Evolutionary conservation across 1,284 basidiomycete species (phyloP).

Genomic region (Apiotrichum sp.): DNA sequence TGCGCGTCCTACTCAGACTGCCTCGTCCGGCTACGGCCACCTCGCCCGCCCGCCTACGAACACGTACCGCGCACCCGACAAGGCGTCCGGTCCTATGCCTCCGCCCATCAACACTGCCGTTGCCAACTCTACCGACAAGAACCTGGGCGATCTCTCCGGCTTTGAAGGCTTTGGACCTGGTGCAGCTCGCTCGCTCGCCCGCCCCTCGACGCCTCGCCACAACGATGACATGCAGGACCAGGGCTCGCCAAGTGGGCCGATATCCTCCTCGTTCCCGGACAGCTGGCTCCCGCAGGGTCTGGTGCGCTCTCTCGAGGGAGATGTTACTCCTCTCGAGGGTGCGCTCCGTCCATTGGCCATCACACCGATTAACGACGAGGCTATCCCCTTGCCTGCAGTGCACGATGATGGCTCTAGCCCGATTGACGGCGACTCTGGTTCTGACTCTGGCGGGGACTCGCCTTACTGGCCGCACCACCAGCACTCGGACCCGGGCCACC

Average conservation of each 20-base stretch:
- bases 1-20: slow-evolving; percentile 28
- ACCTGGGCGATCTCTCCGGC: slow-evolving; percentile 16
- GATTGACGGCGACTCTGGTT: slow-evolving; percentile 19
- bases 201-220: slow-evolving; percentile 2
- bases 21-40: slow-evolving; percentile 27
- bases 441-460: slow-evolving; percentile 25
- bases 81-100: neutral
- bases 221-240: slow-evolving; percentile 23
- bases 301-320: slow-evolving; percentile 46
- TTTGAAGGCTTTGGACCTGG: slow-evolving; percentile 48
- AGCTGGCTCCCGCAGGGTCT: slow-evolving; percentile 45
- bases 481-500: slow-evolving; percentile 4
- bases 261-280: slow-evolving; percentile 45
- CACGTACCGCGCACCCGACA: slow-evolving; percentile 19
- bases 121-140: slow-evolving; percentile 3
- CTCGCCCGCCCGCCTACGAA: slow-evolving; percentile 17
- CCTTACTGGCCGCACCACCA: slow-evolving; percentile 7
- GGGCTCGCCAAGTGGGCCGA: slow-evolving; percentile 43
- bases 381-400: neutral
- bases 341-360: slow-evolving; percentile 4
- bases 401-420: neutral
- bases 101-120: neutral
- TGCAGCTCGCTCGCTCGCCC: slow-evolving; percentile 13
- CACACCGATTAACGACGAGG: slow-evolving; percentile 4
- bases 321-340: slow-evolving; percentile 37